Percentiles rank a stretch among this genome's conserved stretches.
phyloP scores from a whole-genome alignment of 78 protist genomes.

The Dictyostelium purpureum region DNA sequence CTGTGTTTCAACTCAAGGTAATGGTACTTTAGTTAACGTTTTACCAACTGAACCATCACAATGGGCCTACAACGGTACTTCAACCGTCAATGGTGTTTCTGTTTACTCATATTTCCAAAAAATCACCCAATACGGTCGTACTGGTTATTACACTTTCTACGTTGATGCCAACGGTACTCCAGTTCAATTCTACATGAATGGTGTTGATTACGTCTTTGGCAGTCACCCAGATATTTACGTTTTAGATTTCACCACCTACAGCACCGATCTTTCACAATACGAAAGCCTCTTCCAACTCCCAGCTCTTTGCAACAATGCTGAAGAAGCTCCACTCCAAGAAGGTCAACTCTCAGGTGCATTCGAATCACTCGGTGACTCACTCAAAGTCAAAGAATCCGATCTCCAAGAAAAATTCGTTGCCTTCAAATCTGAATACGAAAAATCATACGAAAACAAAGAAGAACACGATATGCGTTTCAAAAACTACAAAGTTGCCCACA shows the following conservation, averaged over 20 bases:
- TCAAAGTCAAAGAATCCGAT: neutral
- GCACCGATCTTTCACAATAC: conserved; percentile 25
- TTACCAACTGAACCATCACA: conserved; percentile 58
- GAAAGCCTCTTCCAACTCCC: conserved; percentile 24
- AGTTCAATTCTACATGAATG: conserved; percentile 78
- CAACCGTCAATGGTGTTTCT: conserved; percentile 45
- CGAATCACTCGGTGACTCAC: neutral
- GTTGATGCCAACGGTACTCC: conserved; percentile 72
- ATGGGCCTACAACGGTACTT: conserved; percentile 67
- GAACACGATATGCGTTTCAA: conserved; percentile 46
- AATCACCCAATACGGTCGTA: conserved; percentile 29
- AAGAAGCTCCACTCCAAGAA: neutral
- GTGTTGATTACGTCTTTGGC: conserved; percentile 78
- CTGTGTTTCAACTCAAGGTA: conserved; percentile 40
- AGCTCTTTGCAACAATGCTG: conserved; percentile 4
- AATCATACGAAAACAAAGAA: neutral
- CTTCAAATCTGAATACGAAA: conserved; percentile 36
- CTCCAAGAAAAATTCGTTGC: conserved; percentile 5
- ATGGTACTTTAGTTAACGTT: conserved; percentile 38
- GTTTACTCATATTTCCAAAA: conserved; percentile 54
- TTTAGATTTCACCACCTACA: conserved; percentile 37
- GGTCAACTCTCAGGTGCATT: conserved; percentile 5
- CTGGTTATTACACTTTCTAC: conserved; percentile 78
- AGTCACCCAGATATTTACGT: conserved; percentile 83
- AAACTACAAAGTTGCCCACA: conserved; percentile 70